Conservation (phyloP, 2,329 filamentous ascomycete species). For the Neophaeococcomyces aloes region DNA sequence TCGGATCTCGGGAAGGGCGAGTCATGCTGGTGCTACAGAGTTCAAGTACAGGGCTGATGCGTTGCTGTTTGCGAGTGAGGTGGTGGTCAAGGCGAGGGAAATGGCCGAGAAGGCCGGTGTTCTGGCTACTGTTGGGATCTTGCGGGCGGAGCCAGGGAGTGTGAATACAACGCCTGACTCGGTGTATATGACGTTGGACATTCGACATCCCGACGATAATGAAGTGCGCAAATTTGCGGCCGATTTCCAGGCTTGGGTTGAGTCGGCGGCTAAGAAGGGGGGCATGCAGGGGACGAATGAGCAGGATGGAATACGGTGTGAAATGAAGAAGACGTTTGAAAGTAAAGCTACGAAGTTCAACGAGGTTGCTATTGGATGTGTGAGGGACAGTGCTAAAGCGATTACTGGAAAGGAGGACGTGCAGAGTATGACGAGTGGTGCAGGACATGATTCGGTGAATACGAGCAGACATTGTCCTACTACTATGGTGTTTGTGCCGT, state of each 20-base stretch:
- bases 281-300: conserved; percentile 5
- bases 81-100: conserved; percentile 57
- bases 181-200: conserved; percentile 34
- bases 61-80: conserved; percentile 53
- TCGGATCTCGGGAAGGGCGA: conserved; percentile 55
- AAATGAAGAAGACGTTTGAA: conserved; percentile 16
- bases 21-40: conserved; percentile 66
- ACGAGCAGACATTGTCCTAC: conserved; percentile 50
- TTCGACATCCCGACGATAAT: conserved; percentile 16
- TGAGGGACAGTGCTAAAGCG: conserved; percentile 48
- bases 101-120: conserved; percentile 44
- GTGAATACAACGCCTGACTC: conserved; percentile 63
- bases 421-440: conserved; percentile 49
- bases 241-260: conserved; percentile 5
- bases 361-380: conserved; percentile 50
- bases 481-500: conserved; percentile 58
- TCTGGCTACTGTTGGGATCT: conserved; percentile 59
- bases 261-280: conserved; percentile 8
- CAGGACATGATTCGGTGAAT: conserved; percentile 57
- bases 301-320: conserved; percentile 5
- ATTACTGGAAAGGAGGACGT: conserved; percentile 41
- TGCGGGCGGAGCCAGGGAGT: conserved; percentile 55
- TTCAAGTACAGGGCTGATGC: conserved; percentile 57
- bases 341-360: conserved; percentile 49
- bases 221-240: conserved; percentile 12